These are phyloP conservation scores for Termitomyces eurrhizus DNA, from an alignment of 768 basidiomycete species.

Conservation along the genomic window DNA sequence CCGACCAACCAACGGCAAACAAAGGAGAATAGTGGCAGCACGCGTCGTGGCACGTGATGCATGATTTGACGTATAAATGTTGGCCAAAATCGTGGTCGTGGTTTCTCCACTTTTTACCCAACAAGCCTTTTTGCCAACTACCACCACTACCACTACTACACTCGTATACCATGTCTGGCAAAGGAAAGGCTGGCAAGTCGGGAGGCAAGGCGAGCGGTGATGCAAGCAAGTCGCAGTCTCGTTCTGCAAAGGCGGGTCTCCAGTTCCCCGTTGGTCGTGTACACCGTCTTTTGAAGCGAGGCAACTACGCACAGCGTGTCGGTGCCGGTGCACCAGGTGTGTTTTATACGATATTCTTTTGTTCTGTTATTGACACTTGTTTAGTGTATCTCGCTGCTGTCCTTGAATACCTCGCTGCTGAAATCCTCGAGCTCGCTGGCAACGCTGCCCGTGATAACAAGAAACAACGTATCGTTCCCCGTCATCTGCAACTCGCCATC, in stretches of 20 bases:
- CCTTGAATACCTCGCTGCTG: slow-evolving; percentile 88
- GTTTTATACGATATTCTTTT: slow-evolving; percentile 8
- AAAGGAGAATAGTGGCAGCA: background rate
- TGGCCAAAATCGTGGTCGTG: slow-evolving; percentile 1
- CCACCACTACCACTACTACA: slow-evolving; percentile 17
- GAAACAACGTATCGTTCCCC: slow-evolving; percentile 92
- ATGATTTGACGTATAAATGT: slow-evolving; percentile 32
- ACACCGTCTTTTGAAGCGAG: slow-evolving; percentile 83
- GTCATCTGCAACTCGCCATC: slow-evolving; percentile 90
- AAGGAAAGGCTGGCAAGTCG: slow-evolving; percentile 44
- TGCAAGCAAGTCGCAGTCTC: slow-evolving; percentile 55
- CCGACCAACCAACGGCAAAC: background rate
- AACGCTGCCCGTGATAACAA: slow-evolving; percentile 82
- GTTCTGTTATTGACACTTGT: background rate
- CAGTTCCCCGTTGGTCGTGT: slow-evolving; percentile 93
- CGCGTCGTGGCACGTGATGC: slow-evolving; percentile 15
- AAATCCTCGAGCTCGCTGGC: slow-evolving; percentile 90
- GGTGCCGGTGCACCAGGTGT: slow-evolving; percentile 85
- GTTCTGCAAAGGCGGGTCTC: slow-evolving; percentile 71
- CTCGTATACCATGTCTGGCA: slow-evolving; percentile 40
- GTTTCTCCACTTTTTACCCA: slow-evolving; percentile 18
- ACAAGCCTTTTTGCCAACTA: background rate
- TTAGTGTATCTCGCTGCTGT: slow-evolving; percentile 87
- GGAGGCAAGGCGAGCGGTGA: slow-evolving; percentile 48
- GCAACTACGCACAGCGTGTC: slow-evolving; percentile 85